Percentiles rank a stretch among this genome's conserved stretches.
phyloP scores from a whole-genome alignment of 495 filamentous ascomycete species.

The Astrothelium macrocarpum region DNA sequence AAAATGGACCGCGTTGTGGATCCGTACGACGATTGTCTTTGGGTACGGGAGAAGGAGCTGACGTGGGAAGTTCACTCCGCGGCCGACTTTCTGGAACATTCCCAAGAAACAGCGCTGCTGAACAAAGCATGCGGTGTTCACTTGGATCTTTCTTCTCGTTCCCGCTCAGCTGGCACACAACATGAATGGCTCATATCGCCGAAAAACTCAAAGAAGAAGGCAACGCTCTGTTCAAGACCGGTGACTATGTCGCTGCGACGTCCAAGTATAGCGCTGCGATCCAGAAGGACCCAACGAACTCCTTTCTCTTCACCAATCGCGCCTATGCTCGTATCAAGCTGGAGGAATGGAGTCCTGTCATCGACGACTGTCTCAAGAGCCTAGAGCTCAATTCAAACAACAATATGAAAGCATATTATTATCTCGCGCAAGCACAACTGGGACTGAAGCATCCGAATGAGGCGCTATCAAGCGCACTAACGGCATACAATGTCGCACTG shows the following conservation, averaged over 20 bases:
- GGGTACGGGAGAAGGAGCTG: too few relatives aligned
- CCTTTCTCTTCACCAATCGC: constrained; percentile 73
- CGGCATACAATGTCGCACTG: constrained; percentile 49
- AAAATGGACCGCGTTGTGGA: too few relatives aligned
- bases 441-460: constrained; percentile 62
- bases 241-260: constrained; percentile 68
- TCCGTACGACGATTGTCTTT: too few relatives aligned
- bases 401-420: constrained; percentile 74
- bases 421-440: constrained; percentile 76
- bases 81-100: neutral
- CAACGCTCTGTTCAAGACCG: constrained; percentile 33
- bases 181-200: constrained; percentile 22
- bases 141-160: neutral
- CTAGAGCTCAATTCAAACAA: constrained; percentile 51
- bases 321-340: constrained; percentile 73
- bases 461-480: constrained; percentile 59
- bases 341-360: constrained; percentile 59
- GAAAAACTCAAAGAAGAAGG: constrained; percentile 34
- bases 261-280: constrained; percentile 75
- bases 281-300: constrained; percentile 50
- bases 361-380: constrained; percentile 66
- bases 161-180: neutral
- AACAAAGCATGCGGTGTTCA: neutral
- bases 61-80: too few relatives aligned
- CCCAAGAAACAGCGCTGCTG: neutral